phyloP scores from a whole-genome alignment of 2,329 filamentous ascomycete species.

The Elsinoe arachidis region DNA sequence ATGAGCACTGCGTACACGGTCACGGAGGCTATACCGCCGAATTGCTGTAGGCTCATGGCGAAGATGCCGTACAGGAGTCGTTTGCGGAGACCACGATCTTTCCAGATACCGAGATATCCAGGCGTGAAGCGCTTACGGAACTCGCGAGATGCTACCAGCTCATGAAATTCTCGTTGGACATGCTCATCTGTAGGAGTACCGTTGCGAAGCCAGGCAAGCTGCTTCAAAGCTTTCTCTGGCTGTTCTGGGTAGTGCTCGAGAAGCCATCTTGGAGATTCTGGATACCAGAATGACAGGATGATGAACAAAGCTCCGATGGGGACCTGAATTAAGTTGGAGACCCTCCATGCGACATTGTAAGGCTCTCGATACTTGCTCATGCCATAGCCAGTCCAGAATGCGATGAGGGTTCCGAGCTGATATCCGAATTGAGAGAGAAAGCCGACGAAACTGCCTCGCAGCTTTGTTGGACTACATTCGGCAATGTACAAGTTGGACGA shows the following conservation, averaged over 20 bases:
- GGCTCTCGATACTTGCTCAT: conserved; percentile 36
- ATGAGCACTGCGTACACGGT: conserved; percentile 35
- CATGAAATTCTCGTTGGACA: conserved; percentile 31
- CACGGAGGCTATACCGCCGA: conserved; percentile 22
- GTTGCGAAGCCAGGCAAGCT: conserved; percentile 27
- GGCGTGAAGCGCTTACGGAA: conserved; percentile 27
- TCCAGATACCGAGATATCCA: conserved; percentile 29
- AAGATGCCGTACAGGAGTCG: conserved; percentile 32
- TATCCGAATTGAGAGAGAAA: conserved; percentile 37
- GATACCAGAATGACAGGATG: conserved; percentile 32
- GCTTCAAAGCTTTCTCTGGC: conserved; percentile 24
- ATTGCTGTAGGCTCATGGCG: conserved; percentile 24
- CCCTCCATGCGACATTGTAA: conserved; percentile 37
- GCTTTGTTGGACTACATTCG: conserved; percentile 33
- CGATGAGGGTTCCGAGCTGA: conserved; percentile 37
- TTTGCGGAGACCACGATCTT: conserved; percentile 29
- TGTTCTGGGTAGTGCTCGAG: conserved; percentile 14
- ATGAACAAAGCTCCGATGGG: conserved; percentile 33
- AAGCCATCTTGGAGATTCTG: conserved; percentile 21
- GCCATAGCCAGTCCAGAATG: conserved; percentile 38
- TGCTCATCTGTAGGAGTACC: conserved; percentile 25
- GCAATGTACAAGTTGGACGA: conserved; percentile 36
- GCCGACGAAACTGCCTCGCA: conserved; percentile 35
- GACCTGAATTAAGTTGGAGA: conserved; percentile 36
- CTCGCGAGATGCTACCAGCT: conserved; percentile 30